Evolutionary conservation across 108 stramenopile species (phyloP), one percentile per base, ranked within the genome.

Genomic region (Discostella pseudostelligera): DNA sequence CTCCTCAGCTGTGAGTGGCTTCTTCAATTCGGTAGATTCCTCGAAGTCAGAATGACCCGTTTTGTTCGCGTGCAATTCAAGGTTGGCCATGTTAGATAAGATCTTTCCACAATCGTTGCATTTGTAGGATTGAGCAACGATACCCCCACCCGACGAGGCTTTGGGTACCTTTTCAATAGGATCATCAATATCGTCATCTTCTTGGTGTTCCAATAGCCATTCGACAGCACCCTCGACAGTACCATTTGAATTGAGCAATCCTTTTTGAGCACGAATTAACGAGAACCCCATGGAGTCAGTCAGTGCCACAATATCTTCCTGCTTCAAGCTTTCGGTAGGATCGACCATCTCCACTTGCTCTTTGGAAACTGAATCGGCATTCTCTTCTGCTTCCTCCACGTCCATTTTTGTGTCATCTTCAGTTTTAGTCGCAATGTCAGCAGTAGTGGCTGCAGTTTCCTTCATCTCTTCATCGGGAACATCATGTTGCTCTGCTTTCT

Each of bases 181-280:
- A 20, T 89, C 87, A 66, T 97, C 96, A 83, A 96, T 97, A 54
- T 95, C 85, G 12, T 29, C 83, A 77, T 94, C 92, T 56, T 94
- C 96, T 83, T 97, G 95, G 83, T 97, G 95, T 25, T 83, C 70
- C 85, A 86, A 81, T 10, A 97, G 70, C 97, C 97, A 97, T 55
- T 96, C 90, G 11, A 97, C 81, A n/a, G 97, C 97, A n/a, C 84
- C 84, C 65, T 97, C 97, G 11, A 95, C 69, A 21, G 89, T 91
- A 2, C 80, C 79, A 28, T 83, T 70, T 24, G 87, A 85, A 45
- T 80, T 77, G 42, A 95, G 59, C 16, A 97, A 71, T 4, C 87
- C 97, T 72, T 96, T 96, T 71, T 89, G 88, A 22, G 95, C 96
- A 13, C 93, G 83, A 20, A 96, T 39, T 48, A 89, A 70, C 7